Conservation (phyloP, 2,329 filamentous ascomycete species). For the Apiospora aurea region DNA sequence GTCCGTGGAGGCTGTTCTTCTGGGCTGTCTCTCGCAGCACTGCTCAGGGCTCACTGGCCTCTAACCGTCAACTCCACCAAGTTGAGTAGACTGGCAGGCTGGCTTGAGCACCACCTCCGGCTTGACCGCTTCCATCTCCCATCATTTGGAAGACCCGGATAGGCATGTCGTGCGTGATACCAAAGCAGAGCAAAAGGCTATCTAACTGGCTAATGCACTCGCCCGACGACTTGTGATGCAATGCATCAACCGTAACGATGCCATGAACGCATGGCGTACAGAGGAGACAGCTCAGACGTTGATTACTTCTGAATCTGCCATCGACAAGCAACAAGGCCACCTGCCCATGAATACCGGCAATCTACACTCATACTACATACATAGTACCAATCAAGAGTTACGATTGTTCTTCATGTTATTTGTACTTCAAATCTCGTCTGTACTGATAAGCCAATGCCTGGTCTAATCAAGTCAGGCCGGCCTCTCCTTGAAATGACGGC, state of each 20-base stretch:
- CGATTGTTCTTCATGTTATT: not conserved
- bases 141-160: not conserved
- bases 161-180: not conserved
- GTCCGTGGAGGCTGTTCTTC: not conserved
- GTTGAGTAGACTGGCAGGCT: not conserved
- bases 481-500: not conserved
- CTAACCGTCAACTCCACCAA: not conserved
- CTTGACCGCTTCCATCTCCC: slow-evolving; percentile 11
- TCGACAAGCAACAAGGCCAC: not conserved
- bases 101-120: not conserved
- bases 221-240: too few relatives aligned
- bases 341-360: not conserved
- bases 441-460: not conserved
- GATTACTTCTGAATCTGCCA: too few relatives aligned
- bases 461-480: not conserved
- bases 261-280: too few relatives aligned
- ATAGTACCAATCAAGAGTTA: not conserved
- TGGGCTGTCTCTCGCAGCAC: not conserved
- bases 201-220: not conserved
- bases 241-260: too few relatives aligned
- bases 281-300: too few relatives aligned
- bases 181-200: not conserved
- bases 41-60: not conserved
- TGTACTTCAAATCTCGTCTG: not conserved
- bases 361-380: not conserved